Conservation (phyloP, 495 filamentous ascomycete genomes). For the Aspergillus nanangensis region DNA sequence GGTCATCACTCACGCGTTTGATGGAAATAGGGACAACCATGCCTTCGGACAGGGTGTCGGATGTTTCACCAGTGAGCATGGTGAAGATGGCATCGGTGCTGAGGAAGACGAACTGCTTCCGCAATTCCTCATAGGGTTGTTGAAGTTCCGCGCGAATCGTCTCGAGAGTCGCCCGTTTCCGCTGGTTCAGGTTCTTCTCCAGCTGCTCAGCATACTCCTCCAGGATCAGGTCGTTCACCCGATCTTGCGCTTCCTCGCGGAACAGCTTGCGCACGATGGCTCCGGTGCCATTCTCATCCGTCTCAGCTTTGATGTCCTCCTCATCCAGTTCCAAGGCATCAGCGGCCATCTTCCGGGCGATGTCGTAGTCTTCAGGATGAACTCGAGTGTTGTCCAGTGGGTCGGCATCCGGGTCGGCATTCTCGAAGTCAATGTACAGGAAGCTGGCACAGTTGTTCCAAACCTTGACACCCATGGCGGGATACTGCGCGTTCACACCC, state of each 20-base stretch:
- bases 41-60: constrained; percentile 72
- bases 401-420: constrained; percentile 69
- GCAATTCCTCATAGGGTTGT: constrained; percentile 88
- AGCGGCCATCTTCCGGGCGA: constrained; percentile 95
- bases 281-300: constrained; percentile 77
- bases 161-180: constrained; percentile 93
- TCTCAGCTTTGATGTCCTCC: constrained; percentile 94
- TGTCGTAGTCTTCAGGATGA: constrained; percentile 96
- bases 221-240: constrained; percentile 91
- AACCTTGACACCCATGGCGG: constrained; percentile 81
- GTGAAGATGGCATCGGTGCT: constrained; percentile 83
- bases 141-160: constrained; percentile 92
- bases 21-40: constrained; percentile 92
- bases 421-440: constrained; percentile 81
- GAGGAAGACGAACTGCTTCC: constrained; percentile 70
- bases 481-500: constrained; percentile 75
- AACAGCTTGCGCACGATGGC: constrained; percentile 91
- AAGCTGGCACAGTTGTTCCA: constrained; percentile 98
- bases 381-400: constrained; percentile 95
- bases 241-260: constrained; percentile 85
- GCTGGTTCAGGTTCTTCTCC: constrained; percentile 85
- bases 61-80: constrained; percentile 92
- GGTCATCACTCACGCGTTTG: constrained; percentile 82
- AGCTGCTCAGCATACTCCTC: constrained; percentile 97
- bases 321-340: constrained; percentile 95